Evolutionary conservation across 139 green algal species (phyloP).

Genomic region (Eudorina sp.): DNA sequence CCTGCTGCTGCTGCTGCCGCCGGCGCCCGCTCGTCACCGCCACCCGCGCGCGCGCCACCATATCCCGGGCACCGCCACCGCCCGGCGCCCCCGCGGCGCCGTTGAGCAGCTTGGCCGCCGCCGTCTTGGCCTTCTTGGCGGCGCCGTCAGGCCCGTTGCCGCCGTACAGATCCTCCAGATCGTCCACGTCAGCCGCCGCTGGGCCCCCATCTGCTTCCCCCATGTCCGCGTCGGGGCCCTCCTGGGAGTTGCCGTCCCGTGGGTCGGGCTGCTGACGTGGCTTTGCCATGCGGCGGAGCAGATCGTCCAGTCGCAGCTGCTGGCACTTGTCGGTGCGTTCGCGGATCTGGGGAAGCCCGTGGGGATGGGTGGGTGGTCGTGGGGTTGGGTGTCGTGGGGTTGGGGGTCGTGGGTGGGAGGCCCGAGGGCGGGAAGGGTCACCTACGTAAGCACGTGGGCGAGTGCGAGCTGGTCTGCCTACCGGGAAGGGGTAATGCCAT

Average conservation of each 20-base stretch:
- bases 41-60: constrained; percentile 13
- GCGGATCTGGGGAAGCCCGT: constrained; percentile 58
- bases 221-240: too few relatives aligned
- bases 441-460: too few relatives aligned
- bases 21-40: background rate
- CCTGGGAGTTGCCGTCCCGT: too few relatives aligned
- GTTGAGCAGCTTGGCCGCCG: constrained; percentile 12
- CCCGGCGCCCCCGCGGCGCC: background rate
- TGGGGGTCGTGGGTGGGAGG: too few relatives aligned
- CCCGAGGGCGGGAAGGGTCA: too few relatives aligned
- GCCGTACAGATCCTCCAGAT: constrained; percentile 42
- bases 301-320: constrained; percentile 77
- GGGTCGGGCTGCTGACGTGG: background rate
- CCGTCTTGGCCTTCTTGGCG: constrained; percentile 15
- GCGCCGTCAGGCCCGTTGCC: background rate
- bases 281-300: constrained; percentile 28
- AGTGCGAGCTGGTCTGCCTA: too few relatives aligned
- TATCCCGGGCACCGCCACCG: background rate
- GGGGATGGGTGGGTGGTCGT: background rate
- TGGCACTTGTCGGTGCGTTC: constrained; percentile 84
- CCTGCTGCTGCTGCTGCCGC: background rate
- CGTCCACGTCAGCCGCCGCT: constrained; percentile 53
- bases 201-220: background rate
- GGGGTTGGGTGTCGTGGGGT: background rate
- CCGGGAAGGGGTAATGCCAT: too few relatives aligned